These are phyloP conservation scores for Magnaporthiopsis poae DNA, from an alignment of 2,329 filamentous ascomycete species.

Conservation along the genomic window DNA sequence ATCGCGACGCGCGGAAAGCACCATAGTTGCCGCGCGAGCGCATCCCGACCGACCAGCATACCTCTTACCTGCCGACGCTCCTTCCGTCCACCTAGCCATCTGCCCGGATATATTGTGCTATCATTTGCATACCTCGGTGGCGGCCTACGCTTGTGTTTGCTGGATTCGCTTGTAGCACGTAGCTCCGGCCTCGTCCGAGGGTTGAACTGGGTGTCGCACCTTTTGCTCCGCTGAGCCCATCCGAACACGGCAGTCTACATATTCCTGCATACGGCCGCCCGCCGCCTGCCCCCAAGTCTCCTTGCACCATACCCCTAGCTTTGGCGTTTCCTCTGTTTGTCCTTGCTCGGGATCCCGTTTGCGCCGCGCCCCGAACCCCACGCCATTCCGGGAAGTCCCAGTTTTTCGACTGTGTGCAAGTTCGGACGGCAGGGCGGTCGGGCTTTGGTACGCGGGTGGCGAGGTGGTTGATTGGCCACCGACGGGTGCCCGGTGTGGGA, in stretches of 20 bases:
- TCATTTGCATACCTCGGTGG: neutral
- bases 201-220: no score
- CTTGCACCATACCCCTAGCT: no score
- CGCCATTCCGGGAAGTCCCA: neutral
- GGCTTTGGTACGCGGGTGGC: neutral
- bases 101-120: neutral
- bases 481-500: neutral
- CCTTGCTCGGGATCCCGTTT: neutral
- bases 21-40: neutral
- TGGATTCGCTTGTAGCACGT: no score
- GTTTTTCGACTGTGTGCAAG: neutral
- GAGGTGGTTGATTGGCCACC: neutral
- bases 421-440: neutral
- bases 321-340: neutral
- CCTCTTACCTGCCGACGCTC: neutral
- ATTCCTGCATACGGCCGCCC: no score
- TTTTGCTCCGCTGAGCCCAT: no score
- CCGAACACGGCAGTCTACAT: no score
- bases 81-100: neutral
- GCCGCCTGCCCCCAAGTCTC: no score
- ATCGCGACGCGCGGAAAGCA: neutral
- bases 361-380: no score
- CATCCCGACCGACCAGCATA: no score
- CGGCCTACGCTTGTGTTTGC: neutral
- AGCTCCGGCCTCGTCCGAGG: no score